Base-by-base conservation (phyloP, 768 basidiomycete species). In the Pleurotus tuoliensis region DNA sequence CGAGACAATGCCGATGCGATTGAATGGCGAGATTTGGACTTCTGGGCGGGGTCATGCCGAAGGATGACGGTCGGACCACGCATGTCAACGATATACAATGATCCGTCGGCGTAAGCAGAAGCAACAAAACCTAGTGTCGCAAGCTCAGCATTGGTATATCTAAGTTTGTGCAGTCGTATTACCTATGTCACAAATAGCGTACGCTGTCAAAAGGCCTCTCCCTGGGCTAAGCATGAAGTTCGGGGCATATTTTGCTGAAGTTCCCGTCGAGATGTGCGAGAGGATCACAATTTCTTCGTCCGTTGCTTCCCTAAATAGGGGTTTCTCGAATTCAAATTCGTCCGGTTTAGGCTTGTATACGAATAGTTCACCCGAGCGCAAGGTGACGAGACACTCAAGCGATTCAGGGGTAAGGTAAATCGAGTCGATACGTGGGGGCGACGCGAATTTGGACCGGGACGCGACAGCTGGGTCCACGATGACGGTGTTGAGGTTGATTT, bases 101-200 rank as follows among this genome's bases (percentile, higher is more conserved):
- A 73, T 1, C 83, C 84, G 47, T 81, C 79, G 4, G 69, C 65
- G 66, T 88, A 92, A 3, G 87, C 83, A 2, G 86, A 76, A 1
- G 92, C 90, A 44, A 92, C 68, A 68, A 95, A 92, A 4, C 90
- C 92, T 92, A 58, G 44, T 5, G 9, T 30, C 20, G 50, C 50
- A 50, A n/a, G 37, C 45, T 16, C 9, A 13, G 24, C 16, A 40
- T 5, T 18, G 39, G 13, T 13, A 30, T 7, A 9, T 44, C 13
- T 6, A 15, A 20, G 18, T 30, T 38, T 9, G 18, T 25, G 27
- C 8, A 34, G 30, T 11, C 34, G 11, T 30, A 79, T 64, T 57
- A 88, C 93, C 93, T 47, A 90, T 81, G 65, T 92, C 86, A 9
- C 86, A 86, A 11, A 90, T 67, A 5, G 87, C 83, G 64, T 78